Conservation (phyloP, 1,284 basidiomycete species). For the Cutaneotrichosporon curvatum region DNA sequence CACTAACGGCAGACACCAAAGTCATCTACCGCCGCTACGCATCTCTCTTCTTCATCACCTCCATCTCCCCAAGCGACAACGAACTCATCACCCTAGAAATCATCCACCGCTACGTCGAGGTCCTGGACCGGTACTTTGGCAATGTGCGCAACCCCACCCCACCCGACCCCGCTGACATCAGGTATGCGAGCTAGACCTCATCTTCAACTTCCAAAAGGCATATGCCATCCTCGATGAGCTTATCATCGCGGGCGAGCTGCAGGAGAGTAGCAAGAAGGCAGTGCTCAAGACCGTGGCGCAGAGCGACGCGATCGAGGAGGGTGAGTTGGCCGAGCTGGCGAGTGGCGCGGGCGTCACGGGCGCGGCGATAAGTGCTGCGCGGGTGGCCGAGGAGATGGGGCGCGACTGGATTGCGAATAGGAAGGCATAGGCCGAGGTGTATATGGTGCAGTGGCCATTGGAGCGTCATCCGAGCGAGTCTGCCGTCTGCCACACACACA, state of each 20-base stretch:
- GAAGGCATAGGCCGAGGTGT: no score
- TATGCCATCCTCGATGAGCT: constrained; percentile 98
- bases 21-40: constrained; percentile 98
- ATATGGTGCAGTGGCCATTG: no score
- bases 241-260: constrained; percentile 94
- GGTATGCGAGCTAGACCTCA: constrained; percentile 94
- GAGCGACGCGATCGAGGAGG: constrained; percentile 50
- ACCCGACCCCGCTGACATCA: constrained; percentile 41
- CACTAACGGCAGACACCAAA: constrained; percentile 64
- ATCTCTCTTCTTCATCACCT: constrained; percentile 94
- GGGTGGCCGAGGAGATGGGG: no score
- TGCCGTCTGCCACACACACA: no score
- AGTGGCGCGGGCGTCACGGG: background rate
- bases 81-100: constrained; percentile 88
- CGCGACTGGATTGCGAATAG: no score
- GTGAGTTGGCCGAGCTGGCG: constrained; percentile 29
- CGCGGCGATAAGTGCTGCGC: no score
- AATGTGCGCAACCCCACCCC: constrained; percentile 54
- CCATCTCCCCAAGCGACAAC: constrained; percentile 84
- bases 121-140: constrained; percentile 98
- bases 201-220: constrained; percentile 98
- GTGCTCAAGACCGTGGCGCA: constrained; percentile 70
- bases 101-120: constrained; percentile 97
- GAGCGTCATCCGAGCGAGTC: no score
- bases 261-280: constrained; percentile 98